phyloP scores from a whole-genome alignment of 2,329 filamentous ascomycete species.

The Karstenula rhodostoma region DNA sequence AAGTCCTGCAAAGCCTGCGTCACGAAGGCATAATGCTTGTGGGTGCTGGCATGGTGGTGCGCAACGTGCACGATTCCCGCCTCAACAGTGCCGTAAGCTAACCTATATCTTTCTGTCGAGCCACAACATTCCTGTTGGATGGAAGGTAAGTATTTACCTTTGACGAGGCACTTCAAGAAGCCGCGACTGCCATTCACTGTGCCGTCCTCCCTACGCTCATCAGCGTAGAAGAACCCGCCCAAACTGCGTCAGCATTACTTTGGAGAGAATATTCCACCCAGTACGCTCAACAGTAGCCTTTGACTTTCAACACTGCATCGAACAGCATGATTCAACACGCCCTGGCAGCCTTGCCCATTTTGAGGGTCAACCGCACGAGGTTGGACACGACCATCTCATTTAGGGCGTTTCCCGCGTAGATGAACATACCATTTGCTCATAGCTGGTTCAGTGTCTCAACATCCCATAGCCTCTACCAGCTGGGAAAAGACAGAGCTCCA shows the following conservation, averaged over 20 bases:
- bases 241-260: not conserved
- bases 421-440: too few relatives aligned
- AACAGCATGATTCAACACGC: conserved; percentile 2
- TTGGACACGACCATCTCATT: conserved; percentile 1
- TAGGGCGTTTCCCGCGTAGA: conserved; percentile 53
- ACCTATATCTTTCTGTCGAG: not conserved
- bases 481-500: too few relatives aligned
- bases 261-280: not conserved
- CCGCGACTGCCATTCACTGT: conserved; percentile 33
- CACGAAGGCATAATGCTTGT: conserved; percentile 27
- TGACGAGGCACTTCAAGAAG: conserved; percentile 26
- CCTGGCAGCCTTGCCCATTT: conserved; percentile 4
- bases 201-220: conserved; percentile 57
- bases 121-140: not conserved
- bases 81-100: conserved; percentile 31
- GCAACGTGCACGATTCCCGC: conserved; percentile 47
- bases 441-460: too few relatives aligned
- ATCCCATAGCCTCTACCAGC: too few relatives aligned
- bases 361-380: not conserved
- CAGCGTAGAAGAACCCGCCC: conserved; percentile 59
- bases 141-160: conserved; percentile 43
- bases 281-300: conserved; percentile 11
- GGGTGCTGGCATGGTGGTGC: conserved; percentile 34
- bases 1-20: conserved; percentile 23
- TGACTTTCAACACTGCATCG: not conserved